A percentile compares a stretch with the other conserved stretches of the same genome.
These are phyloP conservation scores for Phytophthora parvispora DNA, from an alignment of 352 stramenopile genomes.

Conservation along the genomic window DNA sequence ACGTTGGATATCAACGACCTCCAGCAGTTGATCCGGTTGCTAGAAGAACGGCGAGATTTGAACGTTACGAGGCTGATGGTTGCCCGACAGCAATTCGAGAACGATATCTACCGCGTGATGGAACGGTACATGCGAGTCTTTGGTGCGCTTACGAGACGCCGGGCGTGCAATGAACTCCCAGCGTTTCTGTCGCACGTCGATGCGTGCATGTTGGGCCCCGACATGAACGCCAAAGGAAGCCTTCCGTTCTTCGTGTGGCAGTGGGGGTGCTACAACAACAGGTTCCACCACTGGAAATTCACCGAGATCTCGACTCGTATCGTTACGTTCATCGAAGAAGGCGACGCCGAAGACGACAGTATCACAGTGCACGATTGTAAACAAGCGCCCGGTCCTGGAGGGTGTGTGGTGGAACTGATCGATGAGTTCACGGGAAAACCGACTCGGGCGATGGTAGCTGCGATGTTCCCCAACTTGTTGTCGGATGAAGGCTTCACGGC, in stretches of 20 bases:
- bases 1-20: slow-evolving; percentile 42
- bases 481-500: slow-evolving; percentile 3
- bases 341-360: not conserved
- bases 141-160: slow-evolving; percentile 5
- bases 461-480: slow-evolving; percentile 19
- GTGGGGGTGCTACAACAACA: slow-evolving; percentile 32
- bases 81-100: slow-evolving; percentile 10
- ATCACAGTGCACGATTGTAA: not conserved
- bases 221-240: slow-evolving; percentile 8
- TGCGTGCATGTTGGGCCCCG: slow-evolving; percentile 14
- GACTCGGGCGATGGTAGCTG: slow-evolving; percentile 15
- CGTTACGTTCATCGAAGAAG: slow-evolving; percentile 15
- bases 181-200: slow-evolving; percentile 24
- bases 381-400: not conserved
- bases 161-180: slow-evolving; percentile 1
- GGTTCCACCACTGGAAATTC: slow-evolving; percentile 32
- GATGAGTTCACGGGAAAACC: slow-evolving; percentile 19
- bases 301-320: slow-evolving; percentile 19
- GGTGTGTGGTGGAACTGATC: slow-evolving; percentile 20
- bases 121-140: slow-evolving; percentile 29
- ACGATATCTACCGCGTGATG: slow-evolving; percentile 11
- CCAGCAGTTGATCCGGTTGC: slow-evolving; percentile 18
- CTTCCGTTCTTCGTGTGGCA: slow-evolving; percentile 4
- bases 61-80: slow-evolving; percentile 12
- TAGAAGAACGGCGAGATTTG: slow-evolving; percentile 17